Evolutionary conservation across 2,329 filamentous ascomycete species (phyloP).

Genomic region (Grosmannia clavigera): DNA sequence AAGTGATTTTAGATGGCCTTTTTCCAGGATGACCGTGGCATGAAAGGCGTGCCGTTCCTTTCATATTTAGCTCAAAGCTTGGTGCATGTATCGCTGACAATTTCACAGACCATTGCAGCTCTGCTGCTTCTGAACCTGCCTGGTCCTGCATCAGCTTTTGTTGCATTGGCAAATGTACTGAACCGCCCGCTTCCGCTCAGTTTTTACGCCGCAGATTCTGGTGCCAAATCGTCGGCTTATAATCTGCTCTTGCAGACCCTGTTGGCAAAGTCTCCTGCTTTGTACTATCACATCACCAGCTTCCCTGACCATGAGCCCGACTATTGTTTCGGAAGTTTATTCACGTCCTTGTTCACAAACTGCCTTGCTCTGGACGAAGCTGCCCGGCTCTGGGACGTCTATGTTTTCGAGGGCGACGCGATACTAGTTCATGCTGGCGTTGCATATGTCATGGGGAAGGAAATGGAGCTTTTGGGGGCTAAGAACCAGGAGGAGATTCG

Average conservation of each 20-base stretch:
- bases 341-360: slow-evolving; percentile 51
- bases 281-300: slow-evolving; percentile 52
- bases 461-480: slow-evolving; percentile 38
- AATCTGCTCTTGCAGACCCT: slow-evolving; percentile 57
- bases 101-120: slow-evolving; percentile 52
- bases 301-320: slow-evolving; percentile 34
- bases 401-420: slow-evolving; percentile 69
- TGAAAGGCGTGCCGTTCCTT: background rate
- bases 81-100: background rate
- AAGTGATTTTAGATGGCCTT: slow-evolving; percentile 23
- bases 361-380: slow-evolving; percentile 57
- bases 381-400: slow-evolving; percentile 67
- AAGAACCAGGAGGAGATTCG: slow-evolving; percentile 32
- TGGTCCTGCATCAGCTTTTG: slow-evolving; percentile 50
- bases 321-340: slow-evolving; percentile 46
- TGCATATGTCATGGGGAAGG: slow-evolving; percentile 45
- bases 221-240: slow-evolving; percentile 58
- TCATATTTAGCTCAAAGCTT: background rate
- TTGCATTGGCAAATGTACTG: slow-evolving; percentile 62
- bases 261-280: slow-evolving; percentile 46
- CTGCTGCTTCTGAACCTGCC: slow-evolving; percentile 61
- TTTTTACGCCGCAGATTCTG: slow-evolving; percentile 58
- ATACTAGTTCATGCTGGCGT: slow-evolving; percentile 60
- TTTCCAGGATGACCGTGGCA: background rate
- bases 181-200: slow-evolving; percentile 64